Evolutionary conservation across 352 stramenopile species (phyloP).

Genomic region (Blastocystis sp.): DNA sequence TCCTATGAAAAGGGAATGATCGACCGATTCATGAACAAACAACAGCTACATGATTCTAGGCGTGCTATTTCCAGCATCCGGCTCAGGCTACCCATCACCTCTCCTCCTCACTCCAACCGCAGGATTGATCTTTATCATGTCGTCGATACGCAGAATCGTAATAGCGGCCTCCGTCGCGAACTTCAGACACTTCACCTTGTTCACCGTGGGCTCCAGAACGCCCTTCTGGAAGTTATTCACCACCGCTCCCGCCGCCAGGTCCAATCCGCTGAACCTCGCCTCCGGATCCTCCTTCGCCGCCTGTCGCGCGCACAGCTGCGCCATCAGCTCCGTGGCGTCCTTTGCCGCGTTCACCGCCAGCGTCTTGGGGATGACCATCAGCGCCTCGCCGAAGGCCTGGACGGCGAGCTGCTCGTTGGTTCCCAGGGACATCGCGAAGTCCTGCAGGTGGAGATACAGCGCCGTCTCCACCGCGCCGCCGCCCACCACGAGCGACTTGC

Average conservation of each 20-base stretch:
- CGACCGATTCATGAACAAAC: no score
- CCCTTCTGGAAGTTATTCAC: slow-evolving; percentile 86
- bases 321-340: slow-evolving; percentile 93
- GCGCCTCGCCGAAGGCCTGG: slow-evolving; percentile 89
- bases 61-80: slow-evolving; percentile 30
- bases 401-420: slow-evolving; percentile 95
- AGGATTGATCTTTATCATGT: slow-evolving; percentile 89
- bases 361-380: slow-evolving; percentile 97
- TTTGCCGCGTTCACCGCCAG: slow-evolving; percentile 95
- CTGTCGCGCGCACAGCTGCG: slow-evolving; percentile 85
- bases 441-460: slow-evolving; percentile 91
- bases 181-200: slow-evolving; percentile 96
- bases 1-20: neutral
- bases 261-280: slow-evolving; percentile 80
- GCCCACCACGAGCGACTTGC: slow-evolving; percentile 89
- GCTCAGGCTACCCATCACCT: slow-evolving; percentile 11
- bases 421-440: slow-evolving; percentile 87
- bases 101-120: slow-evolving; percentile 21
- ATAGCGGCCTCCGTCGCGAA: slow-evolving; percentile 97
- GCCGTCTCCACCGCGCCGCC: slow-evolving; percentile 91
- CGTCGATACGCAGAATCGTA: slow-evolving; percentile 98
- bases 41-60: slow-evolving; percentile 41
- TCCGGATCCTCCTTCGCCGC: slow-evolving; percentile 61
- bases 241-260: slow-evolving; percentile 79
- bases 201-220: slow-evolving; percentile 97